Evolutionary conservation across 108 stramenopile genomes (phyloP).

Genomic region (Skeletonema tropicum): DNA sequence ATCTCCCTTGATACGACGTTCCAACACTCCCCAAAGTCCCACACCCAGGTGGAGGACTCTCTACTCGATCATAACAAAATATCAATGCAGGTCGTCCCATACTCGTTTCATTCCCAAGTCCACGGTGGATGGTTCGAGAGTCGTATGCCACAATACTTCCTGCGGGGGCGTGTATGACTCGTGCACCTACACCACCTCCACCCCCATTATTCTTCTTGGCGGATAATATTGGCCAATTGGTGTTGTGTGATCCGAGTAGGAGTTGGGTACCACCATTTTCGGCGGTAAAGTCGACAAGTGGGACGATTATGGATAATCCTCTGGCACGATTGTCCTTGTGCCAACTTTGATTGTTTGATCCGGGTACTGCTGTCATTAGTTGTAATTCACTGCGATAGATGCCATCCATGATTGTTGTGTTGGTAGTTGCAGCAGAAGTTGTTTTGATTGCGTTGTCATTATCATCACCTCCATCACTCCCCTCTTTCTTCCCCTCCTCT

Average conservation of each 20-base stretch:
- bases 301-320: conserved; percentile 16
- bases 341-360: conserved; percentile 14
- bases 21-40: conserved; percentile 15
- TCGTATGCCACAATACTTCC: conserved; percentile 16
- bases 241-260: not conserved
- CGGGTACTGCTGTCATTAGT: conserved; percentile 18
- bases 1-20: conserved; percentile 10
- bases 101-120: conserved; percentile 19
- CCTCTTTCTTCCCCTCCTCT: too few species aligned
- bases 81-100: conserved; percentile 16
- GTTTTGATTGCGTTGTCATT: not conserved
- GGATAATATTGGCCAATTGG: not conserved
- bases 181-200: too few species aligned
- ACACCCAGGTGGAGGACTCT: conserved; percentile 17
- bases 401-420: conserved; percentile 14
- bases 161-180: not conserved
- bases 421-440: not conserved
- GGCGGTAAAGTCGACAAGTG: not conserved
- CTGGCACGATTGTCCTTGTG: conserved; percentile 20
- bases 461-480: not conserved
- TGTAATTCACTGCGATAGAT: conserved; percentile 22
- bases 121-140: conserved; percentile 17
- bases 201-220: too few species aligned
- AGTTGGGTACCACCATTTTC: not conserved
- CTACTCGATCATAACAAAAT: conserved; percentile 19